Percentiles rank a stretch among this genome's conserved stretches.
Evolutionary conservation across 176 grass and related monocot genomes (phyloP).

Genomic region (Musa troglodytarum): DNA sequence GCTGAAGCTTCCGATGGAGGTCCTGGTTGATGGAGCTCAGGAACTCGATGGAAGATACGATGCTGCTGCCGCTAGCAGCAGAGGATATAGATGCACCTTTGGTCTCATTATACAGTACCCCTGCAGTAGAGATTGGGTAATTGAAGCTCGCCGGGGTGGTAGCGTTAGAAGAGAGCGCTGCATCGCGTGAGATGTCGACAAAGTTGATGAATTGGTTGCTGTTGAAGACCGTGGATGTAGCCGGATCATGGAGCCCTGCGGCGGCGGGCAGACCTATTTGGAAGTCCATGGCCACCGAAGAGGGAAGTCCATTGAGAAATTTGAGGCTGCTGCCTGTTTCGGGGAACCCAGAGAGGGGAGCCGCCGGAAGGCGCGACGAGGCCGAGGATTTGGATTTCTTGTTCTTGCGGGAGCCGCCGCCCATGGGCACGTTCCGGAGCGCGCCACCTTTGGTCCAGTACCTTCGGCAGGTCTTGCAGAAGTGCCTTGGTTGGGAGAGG

Average conservation of each 20-base stretch:
- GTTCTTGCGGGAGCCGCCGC: conserved; percentile 92
- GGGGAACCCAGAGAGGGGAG: background rate
- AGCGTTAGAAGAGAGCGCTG: background rate
- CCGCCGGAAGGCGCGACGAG: conserved; percentile 19
- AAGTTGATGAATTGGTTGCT: no score
- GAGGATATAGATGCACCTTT: background rate
- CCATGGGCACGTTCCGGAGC: conserved; percentile 91
- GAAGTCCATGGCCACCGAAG: conserved; percentile 22
- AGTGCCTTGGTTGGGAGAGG: conserved; percentile 85
- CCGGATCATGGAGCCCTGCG: no score
- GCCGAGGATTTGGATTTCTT: conserved; percentile 44
- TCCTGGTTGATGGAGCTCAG: conserved; percentile 99
- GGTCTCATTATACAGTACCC: no score
- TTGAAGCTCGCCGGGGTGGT: background rate
- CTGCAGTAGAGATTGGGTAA: background rate
- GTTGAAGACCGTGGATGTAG: no score
- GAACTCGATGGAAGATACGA: conserved; percentile 89
- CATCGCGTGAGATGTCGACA: background rate
- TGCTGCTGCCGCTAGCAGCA: conserved; percentile 8
- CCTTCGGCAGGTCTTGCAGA: conserved; percentile 88
- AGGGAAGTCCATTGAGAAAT: conserved; percentile 6
- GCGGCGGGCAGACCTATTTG: conserved; percentile 24
- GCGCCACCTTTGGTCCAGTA: conserved; percentile 99
- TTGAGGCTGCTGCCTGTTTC: conserved; percentile 20
- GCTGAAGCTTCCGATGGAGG: conserved; percentile 93